Percentiles rank a stretch among this genome's conserved stretches.
phyloP scores from a whole-genome alignment of 306 rosid species.

The Canavalia ensiformis region DNA sequence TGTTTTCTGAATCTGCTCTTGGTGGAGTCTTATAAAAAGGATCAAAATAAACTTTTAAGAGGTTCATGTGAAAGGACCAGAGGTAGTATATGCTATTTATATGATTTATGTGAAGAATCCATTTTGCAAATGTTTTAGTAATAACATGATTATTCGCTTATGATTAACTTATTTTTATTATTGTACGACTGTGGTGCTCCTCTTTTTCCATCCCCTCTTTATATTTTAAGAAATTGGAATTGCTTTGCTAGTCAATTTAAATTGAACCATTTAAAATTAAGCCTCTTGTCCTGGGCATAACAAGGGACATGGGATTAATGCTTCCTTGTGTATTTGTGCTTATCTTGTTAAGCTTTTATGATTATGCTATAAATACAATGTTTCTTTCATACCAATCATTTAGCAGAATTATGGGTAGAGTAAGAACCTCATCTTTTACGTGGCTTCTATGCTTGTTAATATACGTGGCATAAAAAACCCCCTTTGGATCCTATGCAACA shows the following conservation, averaged over 20 bases:
- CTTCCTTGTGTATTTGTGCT: neutral
- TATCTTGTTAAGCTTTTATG: slow-evolving; percentile 1
- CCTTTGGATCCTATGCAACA: slow-evolving; percentile 46
- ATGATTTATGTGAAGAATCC: neutral
- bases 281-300: slow-evolving; percentile 2
- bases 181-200: slow-evolving; percentile 15
- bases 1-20: too few species aligned
- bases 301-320: slow-evolving; percentile 10
- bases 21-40: too few species aligned
- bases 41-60: too few species aligned
- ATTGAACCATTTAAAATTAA: slow-evolving; percentile 5
- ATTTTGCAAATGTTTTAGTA: slow-evolving; percentile 8
- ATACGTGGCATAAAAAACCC: slow-evolving; percentile 28
- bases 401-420: neutral
- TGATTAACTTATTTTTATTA: neutral
- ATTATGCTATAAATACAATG: neutral
- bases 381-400: neutral
- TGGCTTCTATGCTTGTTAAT: slow-evolving; percentile 2
- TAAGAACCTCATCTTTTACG: neutral
- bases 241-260: slow-evolving; percentile 11
- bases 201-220: slow-evolving; percentile 9
- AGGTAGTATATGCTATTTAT: too few species aligned
- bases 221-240: slow-evolving; percentile 20
- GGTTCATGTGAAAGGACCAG: too few species aligned
- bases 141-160: slow-evolving; percentile 4